Percentiles rank a stretch among this genome's conserved stretches.
Conservation (phyloP, 192 early-diverging fungal species). For the Podila epicladia region DNA sequence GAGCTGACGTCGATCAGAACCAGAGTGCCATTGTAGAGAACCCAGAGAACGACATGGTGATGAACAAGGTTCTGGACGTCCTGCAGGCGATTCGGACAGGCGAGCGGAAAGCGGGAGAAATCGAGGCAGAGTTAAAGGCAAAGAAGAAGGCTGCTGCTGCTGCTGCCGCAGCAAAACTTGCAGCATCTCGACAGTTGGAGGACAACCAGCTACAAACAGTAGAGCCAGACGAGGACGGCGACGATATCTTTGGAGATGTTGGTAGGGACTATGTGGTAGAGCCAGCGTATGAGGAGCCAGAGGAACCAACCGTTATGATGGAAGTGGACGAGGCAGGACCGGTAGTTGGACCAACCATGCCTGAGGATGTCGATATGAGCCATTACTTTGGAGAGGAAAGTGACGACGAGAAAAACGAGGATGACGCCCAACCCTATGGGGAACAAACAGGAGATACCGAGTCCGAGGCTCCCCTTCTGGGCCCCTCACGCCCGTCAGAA, state of each 20-base stretch:
- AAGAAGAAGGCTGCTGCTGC: conserved; percentile 52
- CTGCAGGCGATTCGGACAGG: conserved; percentile 59
- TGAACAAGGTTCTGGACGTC: conserved; percentile 76
- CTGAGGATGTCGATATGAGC: conserved; percentile 39
- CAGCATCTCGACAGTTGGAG: conserved; percentile 23
- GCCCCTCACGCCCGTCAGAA: conserved; percentile 31
- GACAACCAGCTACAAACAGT: conserved; percentile 25
- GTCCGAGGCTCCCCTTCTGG: conserved; percentile 28
- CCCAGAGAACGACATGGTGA: conserved; percentile 71
- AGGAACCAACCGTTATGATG: conserved; percentile 9
- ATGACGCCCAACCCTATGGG: neutral
- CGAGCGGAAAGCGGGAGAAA: conserved; percentile 37
- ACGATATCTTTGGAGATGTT: conserved; percentile 90
- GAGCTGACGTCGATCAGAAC: conserved; percentile 66
- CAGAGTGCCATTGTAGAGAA: conserved; percentile 55
- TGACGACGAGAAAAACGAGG: conserved; percentile 24
- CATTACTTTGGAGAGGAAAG: conserved; percentile 44
- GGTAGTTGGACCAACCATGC: conserved; percentile 22
- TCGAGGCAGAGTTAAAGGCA: conserved; percentile 55
- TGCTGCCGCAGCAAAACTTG: conserved; percentile 15
- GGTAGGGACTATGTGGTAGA: conserved; percentile 81
- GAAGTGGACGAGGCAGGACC: conserved; percentile 38
- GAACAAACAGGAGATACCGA: conserved; percentile 6
- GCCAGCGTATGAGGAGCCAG: conserved; percentile 15
- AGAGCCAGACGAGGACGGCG: conserved; percentile 63